Base-by-base conservation (phyloP, 352 stramenopile species). In the Pythium apleroticum region DNA sequence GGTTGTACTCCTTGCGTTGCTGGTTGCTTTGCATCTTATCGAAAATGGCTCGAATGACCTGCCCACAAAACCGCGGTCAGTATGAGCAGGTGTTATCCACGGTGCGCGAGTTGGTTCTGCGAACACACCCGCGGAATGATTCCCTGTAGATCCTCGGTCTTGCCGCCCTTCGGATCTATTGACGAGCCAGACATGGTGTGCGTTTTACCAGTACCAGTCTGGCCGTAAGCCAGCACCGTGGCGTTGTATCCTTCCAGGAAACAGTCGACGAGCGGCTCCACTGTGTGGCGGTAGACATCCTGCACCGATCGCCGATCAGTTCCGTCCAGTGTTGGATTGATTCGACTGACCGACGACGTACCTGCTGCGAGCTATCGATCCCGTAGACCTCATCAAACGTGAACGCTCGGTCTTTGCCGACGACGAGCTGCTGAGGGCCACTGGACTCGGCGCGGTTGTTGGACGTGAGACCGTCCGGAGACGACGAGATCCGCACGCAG, bases 131-230 rank as follows among this genome's bases (percentile, higher is more conserved):
- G 84, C 14, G 90, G 90, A 53, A 97, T 96, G 37, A 97, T 93
- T 12, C 90, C 90, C 39, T 90, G 77, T 9, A 80, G 49, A 0
- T 87, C 83, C 9, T 77, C 70, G 20, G 75, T 77, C 57, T 89
- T 81, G n/a, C 35, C 63, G 3, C 33, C 43, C 41, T 56, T 91
- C 76, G 39, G 81, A 86, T 30, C 78, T 52, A 55, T 60, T 62
- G 19, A 70, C 66, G 66, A 88, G 15, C 86, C 86, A 10, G 81
- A 86, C 94, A 99, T 98, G 0, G 96, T 99, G 64, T 97, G 96
- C 0, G 96, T 99, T 73, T 99, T 99, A 48, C 97, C 95, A 1
- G 84, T 97, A 7, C 89, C 89, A 22, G 90, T 96, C 31, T 96
- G 87, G 1, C 85, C 89, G 49, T 97, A 96, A 11, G 88, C 87